phyloP scores from a whole-genome alignment of 768 basidiomycete genomes.

The Boletus reticuloceps region DNA sequence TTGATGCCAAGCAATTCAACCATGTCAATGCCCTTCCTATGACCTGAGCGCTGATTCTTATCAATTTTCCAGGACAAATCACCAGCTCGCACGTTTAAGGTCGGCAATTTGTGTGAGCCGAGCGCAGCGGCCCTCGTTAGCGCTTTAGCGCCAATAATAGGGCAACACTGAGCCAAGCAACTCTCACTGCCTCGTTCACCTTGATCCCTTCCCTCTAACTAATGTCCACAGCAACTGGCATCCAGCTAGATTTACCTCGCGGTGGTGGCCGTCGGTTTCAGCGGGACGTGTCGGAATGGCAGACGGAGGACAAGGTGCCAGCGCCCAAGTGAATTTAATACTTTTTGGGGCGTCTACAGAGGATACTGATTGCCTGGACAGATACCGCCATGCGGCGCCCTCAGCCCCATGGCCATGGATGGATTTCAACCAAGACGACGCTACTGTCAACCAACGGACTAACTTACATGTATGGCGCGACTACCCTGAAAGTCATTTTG shows the following conservation, averaged over 20 bases:
- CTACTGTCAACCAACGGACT: conserved; percentile 2
- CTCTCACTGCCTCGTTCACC: neutral
- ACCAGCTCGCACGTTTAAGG: conserved; percentile 4
- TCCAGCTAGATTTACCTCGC: conserved; percentile 6
- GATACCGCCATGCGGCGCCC: conserved; percentile 38
- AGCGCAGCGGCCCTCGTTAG: neutral
- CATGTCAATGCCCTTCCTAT: neutral
- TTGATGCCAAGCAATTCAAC: too few relatives aligned
- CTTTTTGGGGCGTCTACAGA: neutral
- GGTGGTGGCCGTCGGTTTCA: neutral
- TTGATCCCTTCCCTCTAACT: neutral
- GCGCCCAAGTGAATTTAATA: conserved; percentile 20
- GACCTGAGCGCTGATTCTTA: neutral
- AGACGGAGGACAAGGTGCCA: conserved; percentile 14
- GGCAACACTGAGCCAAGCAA: neutral
- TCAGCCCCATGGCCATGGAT: conserved; percentile 45
- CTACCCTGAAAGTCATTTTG: conserved; percentile 53
- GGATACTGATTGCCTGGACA: conserved; percentile 20
- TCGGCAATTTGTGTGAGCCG: conserved; percentile 1
- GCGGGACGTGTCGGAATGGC: conserved; percentile 14
- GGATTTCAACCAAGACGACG: conserved; percentile 29
- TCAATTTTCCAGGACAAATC: neutral
- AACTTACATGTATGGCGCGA: too few relatives aligned
- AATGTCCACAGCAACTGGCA: conserved; percentile 12
- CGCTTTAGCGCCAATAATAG: conserved; percentile 2